Base-by-base conservation (phyloP, 2,329 filamentous ascomycete genomes). In the Arthroderma uncinatum region DNA sequence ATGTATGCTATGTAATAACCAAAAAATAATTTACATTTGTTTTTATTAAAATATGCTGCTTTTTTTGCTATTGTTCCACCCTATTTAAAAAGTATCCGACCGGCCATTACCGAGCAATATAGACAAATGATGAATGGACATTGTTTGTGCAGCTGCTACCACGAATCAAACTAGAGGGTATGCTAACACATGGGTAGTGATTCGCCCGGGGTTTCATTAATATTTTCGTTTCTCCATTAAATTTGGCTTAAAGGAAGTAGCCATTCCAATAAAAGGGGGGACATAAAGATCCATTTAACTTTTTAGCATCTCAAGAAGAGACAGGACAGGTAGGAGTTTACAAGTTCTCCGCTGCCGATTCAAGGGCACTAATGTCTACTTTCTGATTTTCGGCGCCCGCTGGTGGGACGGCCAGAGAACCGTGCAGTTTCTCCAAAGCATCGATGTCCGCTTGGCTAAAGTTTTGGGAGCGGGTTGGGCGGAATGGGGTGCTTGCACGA, bases 401-500 rank as follows among this genome's bases (percentile, higher is more conserved):
- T 34, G 7, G 58, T 53, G 16, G 59, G 8, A 63, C 63, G 21
- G 63, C 58, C 19, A 64, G 63, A 4, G 63, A 62, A 21, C 64
- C 57, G 36, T 68, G 67, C 56, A 76, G 65, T 57, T 70, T 64
- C 59, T 76, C 72, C 30, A 76, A 67, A 19, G 73, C 74, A 56
- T 73, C 66, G 16, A 76, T 62, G 57, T 76, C 74, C 16, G 73
- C 73, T 40, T 72, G 65, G 21, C 73, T 73, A 55, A 76, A 67
- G 33, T 76, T 77, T 60, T 81, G 78, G 50, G 79, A 76, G 57
- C 80, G 76, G 61, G 76, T 78, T 7, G 79, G 79, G 59, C 79
- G 79, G 73, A 83, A 80, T 7, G 83, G 76, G 52, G 84, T 78
- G 19, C 86, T 86, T 40, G 85, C 83, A 60, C 84, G 78, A 62